phyloP scores from a whole-genome alignment of 345 rosid genomes.

The Eucalyptus grandis region DNA sequence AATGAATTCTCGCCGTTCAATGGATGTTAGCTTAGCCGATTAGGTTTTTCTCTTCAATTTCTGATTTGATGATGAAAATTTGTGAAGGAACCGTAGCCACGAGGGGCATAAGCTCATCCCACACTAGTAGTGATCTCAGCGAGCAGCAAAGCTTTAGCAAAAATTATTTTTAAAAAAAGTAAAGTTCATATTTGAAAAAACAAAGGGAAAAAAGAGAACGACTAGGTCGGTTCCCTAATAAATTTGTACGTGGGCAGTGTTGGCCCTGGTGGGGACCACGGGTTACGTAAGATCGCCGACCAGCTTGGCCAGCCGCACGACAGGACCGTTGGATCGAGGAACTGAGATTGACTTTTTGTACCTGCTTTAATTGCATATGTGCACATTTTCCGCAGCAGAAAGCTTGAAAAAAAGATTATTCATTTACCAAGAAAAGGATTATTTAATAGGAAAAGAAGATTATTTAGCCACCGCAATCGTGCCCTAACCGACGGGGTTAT shows the following conservation, averaged over 20 bases:
- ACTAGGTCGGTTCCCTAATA: not conserved
- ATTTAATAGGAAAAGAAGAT: too few relatives aligned
- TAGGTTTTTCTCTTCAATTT: not conserved
- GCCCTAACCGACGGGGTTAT: not conserved
- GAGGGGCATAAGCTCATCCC: not conserved
- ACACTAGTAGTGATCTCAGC: not conserved
- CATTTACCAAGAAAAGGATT: too few relatives aligned
- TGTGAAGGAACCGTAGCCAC: not conserved
- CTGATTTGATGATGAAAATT: not conserved
- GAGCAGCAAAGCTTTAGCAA: not conserved
- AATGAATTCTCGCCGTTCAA: not conserved
- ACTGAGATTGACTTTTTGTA: not conserved
- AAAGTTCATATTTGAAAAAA: not conserved
- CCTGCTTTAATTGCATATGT: not conserved
- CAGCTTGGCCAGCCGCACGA: not conserved
- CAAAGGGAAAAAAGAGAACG: not conserved
- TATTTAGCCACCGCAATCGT: not conserved
- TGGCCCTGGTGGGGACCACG: not conserved
- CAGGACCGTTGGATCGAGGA: not conserved
- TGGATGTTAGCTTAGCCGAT: accelerated
- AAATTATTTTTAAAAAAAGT: not conserved
- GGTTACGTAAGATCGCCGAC: not conserved
- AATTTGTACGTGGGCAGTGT: not conserved
- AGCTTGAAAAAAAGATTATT: not conserved
- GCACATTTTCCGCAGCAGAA: not conserved